These are phyloP conservation scores for Daldinia decipiens DNA, from an alignment of 495 filamentous ascomycete genomes.

Conservation along the genomic window DNA sequence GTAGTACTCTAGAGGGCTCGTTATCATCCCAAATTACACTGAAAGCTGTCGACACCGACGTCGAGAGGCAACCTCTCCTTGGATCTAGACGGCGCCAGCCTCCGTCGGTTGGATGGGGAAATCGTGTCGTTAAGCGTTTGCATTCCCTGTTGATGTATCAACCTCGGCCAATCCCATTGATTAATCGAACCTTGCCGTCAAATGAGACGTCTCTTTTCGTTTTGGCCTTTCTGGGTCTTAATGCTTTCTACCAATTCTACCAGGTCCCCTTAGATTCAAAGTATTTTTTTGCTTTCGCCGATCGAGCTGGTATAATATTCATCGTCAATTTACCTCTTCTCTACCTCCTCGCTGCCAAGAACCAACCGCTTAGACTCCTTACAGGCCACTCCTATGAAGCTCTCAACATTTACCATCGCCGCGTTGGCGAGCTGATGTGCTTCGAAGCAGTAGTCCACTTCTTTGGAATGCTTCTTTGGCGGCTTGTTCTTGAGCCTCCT, in stretches of 20 bases:
- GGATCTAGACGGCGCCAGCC: slow-evolving; percentile 21
- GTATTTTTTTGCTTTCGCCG: slow-evolving; percentile 65
- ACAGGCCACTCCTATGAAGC: slow-evolving; percentile 72
- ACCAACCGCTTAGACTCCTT: slow-evolving; percentile 65
- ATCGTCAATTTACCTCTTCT: slow-evolving; percentile 68
- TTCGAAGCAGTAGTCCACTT: slow-evolving; percentile 57
- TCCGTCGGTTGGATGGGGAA: slow-evolving; percentile 5
- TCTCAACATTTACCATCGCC: slow-evolving; percentile 69
- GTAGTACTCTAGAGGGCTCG: slow-evolving; percentile 42
- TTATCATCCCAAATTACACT: slow-evolving; percentile 30
- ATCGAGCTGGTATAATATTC: slow-evolving; percentile 64
- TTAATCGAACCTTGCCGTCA: slow-evolving; percentile 64
- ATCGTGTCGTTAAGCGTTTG: slow-evolving; percentile 24
- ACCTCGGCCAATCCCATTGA: slow-evolving; percentile 61
- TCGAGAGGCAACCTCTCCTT: slow-evolving; percentile 44
- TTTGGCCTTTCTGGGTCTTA: slow-evolving; percentile 60
- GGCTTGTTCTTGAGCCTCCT: slow-evolving; percentile 52
- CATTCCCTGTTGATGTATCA: slow-evolving; percentile 60
- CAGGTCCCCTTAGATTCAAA: slow-evolving; percentile 54
- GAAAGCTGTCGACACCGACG: slow-evolving; percentile 36
- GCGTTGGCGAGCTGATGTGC: slow-evolving; percentile 61
- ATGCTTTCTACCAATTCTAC: slow-evolving; percentile 66
- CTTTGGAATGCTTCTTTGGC: slow-evolving; percentile 62
- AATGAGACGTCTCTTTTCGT: slow-evolving; percentile 64
- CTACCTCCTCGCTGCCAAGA: slow-evolving; percentile 71